These are phyloP conservation scores for Puccinia hordei DNA, from an alignment of 1,284 basidiomycete species.

Conservation along the genomic window DNA sequence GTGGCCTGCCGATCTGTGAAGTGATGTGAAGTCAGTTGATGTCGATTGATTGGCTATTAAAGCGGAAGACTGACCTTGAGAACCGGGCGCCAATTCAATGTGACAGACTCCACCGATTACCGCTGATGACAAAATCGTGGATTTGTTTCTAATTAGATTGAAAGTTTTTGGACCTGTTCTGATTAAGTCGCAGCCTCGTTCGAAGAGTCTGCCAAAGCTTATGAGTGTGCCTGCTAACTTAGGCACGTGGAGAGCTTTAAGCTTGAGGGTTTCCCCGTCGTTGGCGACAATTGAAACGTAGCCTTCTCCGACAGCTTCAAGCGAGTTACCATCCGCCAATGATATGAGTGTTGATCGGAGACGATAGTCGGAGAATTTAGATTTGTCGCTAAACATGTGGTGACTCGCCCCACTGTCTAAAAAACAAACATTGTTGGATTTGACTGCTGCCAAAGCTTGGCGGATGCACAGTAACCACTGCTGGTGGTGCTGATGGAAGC, in stretches of 20 bases:
- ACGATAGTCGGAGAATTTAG: background rate
- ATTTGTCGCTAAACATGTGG: slow-evolving; percentile 1
- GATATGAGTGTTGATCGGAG: background rate
- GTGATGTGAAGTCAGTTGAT: background rate
- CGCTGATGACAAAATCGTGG: background rate
- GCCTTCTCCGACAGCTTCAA: background rate
- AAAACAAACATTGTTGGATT: background rate
- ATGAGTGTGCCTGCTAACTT: background rate
- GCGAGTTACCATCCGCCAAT: background rate
- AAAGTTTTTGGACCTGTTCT: background rate
- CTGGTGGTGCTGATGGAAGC: background rate
- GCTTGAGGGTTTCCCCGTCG: background rate
- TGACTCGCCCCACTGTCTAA: slow-evolving; percentile 4
- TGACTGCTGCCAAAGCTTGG: background rate
- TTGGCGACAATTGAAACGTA: background rate
- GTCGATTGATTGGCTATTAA: background rate
- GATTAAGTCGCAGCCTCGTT: background rate
- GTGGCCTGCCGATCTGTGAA: background rate
- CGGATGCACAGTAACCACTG: background rate
- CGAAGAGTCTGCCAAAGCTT: background rate
- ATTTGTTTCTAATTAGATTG: background rate
- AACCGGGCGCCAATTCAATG: background rate
- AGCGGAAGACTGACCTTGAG: background rate
- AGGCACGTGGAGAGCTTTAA: background rate
- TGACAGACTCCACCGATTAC: background rate